Evolutionary conservation across 345 rosid genomes (phyloP), one percentile per base, ranked within the genome.

Genomic region (Citrus cavaleriei): DNA sequence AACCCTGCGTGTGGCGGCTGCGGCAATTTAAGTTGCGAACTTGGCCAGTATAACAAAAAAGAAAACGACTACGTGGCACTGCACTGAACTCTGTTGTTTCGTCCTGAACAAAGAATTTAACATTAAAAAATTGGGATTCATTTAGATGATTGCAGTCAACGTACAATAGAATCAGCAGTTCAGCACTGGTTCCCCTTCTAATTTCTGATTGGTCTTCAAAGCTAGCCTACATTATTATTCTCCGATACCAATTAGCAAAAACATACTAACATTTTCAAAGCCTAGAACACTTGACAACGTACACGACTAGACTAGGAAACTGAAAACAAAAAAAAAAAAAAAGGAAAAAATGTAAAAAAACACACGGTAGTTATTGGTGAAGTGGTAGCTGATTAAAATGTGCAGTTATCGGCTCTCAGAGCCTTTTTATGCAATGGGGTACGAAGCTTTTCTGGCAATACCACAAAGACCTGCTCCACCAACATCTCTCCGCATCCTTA

Each of bases 401-500:
- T 13, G 51, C 51, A 46, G 3, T 13, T 3, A 46, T 46, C 51
- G 51, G 51, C 51, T 13, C 51, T 46, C 51, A 16, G 24, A 30
- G 13, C 49, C 49, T 34, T 7, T 54, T 77, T 70, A 79, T 37
- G 78, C 83, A 27, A 79, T 58, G 10, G 95, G 95, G 84, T 84
- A 88, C 25, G 79, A 85, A 30, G 88, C 75, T 28, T 54, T 10
- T 67, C 64, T 81, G 34, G 91, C 89, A 71, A 90, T 80, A 69
- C 90, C 91, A 72, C 92, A 88, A 34, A 64, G 57, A 61, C 92
- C 91, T 61, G 72, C 77, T 28, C 65, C 80, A 18, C 8, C 77
- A 14, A 68, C 77, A 57, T 68, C 87, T 79, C 94, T 86, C 32
- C 61, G 75, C 64, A 92, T 83, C 79, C 86, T 89, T 81, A 89